Conservation (phyloP, 352 stramenopile genomes). For the Pythium phragmiticola region DNA sequence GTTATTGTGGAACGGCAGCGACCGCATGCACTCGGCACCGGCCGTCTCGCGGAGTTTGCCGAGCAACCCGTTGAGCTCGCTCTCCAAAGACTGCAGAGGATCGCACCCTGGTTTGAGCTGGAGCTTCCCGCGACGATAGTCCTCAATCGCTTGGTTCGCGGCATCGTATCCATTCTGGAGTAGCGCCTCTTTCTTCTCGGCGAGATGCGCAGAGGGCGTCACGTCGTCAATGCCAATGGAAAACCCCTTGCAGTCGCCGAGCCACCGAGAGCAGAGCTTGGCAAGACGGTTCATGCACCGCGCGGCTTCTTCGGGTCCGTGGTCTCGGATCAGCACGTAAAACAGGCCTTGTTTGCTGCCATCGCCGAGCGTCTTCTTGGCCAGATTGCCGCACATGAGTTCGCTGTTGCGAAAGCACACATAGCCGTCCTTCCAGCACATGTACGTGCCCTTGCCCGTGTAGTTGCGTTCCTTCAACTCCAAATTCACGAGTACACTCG, state of each 20-base stretch:
- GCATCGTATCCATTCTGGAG: conserved; percentile 84
- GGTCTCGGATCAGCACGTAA: conserved; percentile 97
- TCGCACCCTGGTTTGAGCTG: conserved; percentile 96
- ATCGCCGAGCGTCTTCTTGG: conserved; percentile 98
- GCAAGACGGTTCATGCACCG: conserved; percentile 98
- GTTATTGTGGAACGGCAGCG: conserved; percentile 97
- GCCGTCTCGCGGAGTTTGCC: conserved; percentile 97
- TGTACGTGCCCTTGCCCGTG: conserved; percentile 86
- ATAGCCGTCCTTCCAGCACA: conserved; percentile 99
- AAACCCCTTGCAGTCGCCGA: conserved; percentile 97
- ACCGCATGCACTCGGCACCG: conserved; percentile 97
- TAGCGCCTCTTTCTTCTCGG: conserved; percentile 94
- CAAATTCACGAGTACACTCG: conserved; percentile 78
- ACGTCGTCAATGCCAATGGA: conserved; percentile 99
- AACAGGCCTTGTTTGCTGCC: conserved; percentile 98
- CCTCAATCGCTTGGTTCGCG: conserved; percentile 91
- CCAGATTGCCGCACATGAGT: conserved; percentile 97
- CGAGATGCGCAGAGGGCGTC: conserved; percentile 94
- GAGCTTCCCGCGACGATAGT: conserved; percentile 94
- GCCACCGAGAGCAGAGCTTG: conserved; percentile 96
- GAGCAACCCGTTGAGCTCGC: conserved; percentile 97
- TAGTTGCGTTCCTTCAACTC: conserved; percentile 97
- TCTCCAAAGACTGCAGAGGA: conserved; percentile 97
- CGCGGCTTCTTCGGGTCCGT: conserved; percentile 89
- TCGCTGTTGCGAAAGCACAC: conserved; percentile 96